Evolutionary conservation across 305 asterid species (phyloP), one percentile per base, ranked within the genome.

Genomic region (Fraxinus dipetala): DNA sequence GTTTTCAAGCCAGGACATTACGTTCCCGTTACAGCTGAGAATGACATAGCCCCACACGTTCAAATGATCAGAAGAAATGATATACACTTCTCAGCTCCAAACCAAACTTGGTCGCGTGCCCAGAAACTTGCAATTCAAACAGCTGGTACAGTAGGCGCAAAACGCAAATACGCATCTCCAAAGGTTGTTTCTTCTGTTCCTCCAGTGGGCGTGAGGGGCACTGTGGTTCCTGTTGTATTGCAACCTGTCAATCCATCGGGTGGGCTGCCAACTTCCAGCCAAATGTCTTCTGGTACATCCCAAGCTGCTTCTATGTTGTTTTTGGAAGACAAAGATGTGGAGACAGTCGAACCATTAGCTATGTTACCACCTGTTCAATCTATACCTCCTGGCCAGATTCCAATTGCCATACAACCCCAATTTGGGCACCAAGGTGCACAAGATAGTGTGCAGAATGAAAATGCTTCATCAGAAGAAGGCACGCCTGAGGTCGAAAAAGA

Each of bases 1-100:
- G 97, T 96, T 82, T 94, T 96, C 85, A 94, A 94, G 87, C 97
- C 97, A 6, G 99, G 97, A 7, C 92, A 91, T 69, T 90, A 61
- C 79, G 83, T 85, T 72, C 98, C 98, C 1, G 87, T 96, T 80
- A 90, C 98, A 26, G 80, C 90, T 1, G 95, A 90, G 81, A 93
- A 93, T 79, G 98, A 93, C 26, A 80, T 96, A 35, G 99, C 96
- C 38, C 99, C 98, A 3, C 89, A 92, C 78, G 92, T 87, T 80
- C 92, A 80, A 81, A 90, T 91, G 97, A 93, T 94, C 54, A 79
- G 84, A 69, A 89, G 98, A 73, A 88, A 86, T 20, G 89, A 85
- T 35, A 76, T 86, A 30, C 84, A 61, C 75, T 45, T 85, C 76
- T 97, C 93, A 20, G 79, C 85, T 48, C 84, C 79, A 75, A 86